These are phyloP conservation scores for Theileria annulata DNA, from an alignment of 169 alveolate genomes.

Conservation along the genomic window DNA sequence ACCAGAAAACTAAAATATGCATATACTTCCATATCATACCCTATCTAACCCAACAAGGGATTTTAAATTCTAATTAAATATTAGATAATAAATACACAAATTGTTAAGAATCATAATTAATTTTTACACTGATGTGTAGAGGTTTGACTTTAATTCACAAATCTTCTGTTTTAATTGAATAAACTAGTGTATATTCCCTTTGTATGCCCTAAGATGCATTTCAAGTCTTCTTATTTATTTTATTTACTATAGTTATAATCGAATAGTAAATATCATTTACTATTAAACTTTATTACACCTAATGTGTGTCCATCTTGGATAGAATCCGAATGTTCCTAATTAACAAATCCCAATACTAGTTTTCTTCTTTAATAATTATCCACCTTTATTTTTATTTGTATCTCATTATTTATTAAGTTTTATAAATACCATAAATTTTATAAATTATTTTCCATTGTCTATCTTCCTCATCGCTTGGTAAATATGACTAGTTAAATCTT, in stretches of 20 bases:
- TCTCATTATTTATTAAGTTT: neutral
- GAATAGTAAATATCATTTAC: neutral
- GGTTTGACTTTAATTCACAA: neutral
- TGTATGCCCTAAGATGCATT: slow-evolving; percentile 14
- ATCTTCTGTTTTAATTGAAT: neutral
- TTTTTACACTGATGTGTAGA: neutral
- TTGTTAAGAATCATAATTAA: slow-evolving; percentile 13
- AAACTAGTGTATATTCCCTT: neutral
- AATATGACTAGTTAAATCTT: neutral
- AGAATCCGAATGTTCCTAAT: neutral
- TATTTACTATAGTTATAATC: slow-evolving; percentile 1
- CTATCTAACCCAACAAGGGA: slow-evolving; percentile 13
- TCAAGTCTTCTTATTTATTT: neutral
- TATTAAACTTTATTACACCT: neutral
- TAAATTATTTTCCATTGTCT: neutral
- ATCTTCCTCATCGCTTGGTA: neutral
- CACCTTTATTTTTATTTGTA: neutral
- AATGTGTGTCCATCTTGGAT: slow-evolving; percentile 5
- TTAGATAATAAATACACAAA: neutral
- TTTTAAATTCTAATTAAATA: neutral
- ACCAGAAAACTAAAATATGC: slow-evolving; percentile 1
- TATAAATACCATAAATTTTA: neutral
- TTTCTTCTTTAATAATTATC: neutral
- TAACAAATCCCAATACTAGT: neutral
- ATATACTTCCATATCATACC: neutral